These are phyloP conservation scores for Geopyxis carbonaria DNA, from an alignment of 495 filamentous ascomycete species.

Conservation along the genomic window DNA sequence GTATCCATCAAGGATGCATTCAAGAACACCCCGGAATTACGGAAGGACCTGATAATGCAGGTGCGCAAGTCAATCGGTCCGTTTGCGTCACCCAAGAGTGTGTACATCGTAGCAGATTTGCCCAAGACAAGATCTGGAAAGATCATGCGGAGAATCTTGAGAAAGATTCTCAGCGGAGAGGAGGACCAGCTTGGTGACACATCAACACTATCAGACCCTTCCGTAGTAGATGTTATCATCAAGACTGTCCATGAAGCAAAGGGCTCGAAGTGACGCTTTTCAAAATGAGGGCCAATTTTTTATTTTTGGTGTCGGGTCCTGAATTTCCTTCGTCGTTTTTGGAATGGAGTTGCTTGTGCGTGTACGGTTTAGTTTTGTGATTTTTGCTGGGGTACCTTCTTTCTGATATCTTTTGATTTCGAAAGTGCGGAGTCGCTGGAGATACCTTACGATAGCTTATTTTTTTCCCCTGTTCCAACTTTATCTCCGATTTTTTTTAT, in stretches of 20 bases:
- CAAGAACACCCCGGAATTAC: slow-evolving; percentile 60
- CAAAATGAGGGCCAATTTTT: background rate
- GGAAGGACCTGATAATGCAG: slow-evolving; percentile 84
- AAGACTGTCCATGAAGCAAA: slow-evolving; percentile 2
- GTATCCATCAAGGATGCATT: slow-evolving; percentile 80
- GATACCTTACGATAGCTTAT: too few species aligned
- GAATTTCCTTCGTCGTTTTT: too few species aligned
- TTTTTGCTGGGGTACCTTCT: too few species aligned
- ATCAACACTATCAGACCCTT: slow-evolving; percentile 40
- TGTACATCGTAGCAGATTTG: slow-evolving; percentile 77
- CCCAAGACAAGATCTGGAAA: slow-evolving; percentile 95
- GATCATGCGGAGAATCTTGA: slow-evolving; percentile 94
- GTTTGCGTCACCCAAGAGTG: slow-evolving; percentile 87
- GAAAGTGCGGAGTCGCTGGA: too few species aligned
- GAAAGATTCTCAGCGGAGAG: slow-evolving; percentile 92
- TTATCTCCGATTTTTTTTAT: too few species aligned
- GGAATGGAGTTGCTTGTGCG: too few species aligned
- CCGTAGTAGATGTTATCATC: slow-evolving; percentile 3
- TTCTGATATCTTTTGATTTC: too few species aligned
- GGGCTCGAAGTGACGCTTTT: slow-evolving; percentile 1
- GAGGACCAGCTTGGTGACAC: slow-evolving; percentile 92
- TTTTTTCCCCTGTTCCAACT: too few species aligned
- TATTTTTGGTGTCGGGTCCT: background rate
- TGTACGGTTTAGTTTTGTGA: too few species aligned
- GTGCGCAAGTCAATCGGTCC: slow-evolving; percentile 94